Conservation (phyloP, 352 stramenopile genomes). For the Lagenidium sp. region DNA sequence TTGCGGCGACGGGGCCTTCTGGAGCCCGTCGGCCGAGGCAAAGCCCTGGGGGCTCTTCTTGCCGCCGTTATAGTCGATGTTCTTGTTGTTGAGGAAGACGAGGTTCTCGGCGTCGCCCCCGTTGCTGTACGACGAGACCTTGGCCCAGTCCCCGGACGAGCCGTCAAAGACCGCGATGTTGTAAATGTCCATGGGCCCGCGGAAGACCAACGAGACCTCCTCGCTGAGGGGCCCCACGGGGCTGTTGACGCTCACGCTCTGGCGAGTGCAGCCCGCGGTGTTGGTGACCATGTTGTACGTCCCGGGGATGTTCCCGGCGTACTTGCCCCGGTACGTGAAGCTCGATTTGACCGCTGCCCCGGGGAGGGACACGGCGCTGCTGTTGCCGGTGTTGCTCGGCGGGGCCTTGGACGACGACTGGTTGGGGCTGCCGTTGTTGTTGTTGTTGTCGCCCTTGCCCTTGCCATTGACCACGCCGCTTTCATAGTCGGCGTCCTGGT, state of each 20-base stretch:
- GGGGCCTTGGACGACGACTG: neutral
- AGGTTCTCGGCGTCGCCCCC: slow-evolving; percentile 32
- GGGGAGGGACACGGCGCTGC: slow-evolving; percentile 10
- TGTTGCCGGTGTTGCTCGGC: neutral
- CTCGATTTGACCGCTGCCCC: slow-evolving; percentile 19
- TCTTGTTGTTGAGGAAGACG: slow-evolving; percentile 75
- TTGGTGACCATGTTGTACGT: slow-evolving; percentile 43
- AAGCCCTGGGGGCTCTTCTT: slow-evolving; percentile 40
- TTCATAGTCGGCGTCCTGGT: neutral
- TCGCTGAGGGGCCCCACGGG: slow-evolving; percentile 50
- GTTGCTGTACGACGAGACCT: slow-evolving; percentile 44
- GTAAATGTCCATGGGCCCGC: slow-evolving; percentile 44
- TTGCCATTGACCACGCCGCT: neutral
- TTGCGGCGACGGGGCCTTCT: slow-evolving; percentile 12
- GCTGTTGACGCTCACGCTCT: slow-evolving; percentile 29
- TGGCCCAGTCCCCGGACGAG: slow-evolving; percentile 18
- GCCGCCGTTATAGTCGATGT: slow-evolving; percentile 43
- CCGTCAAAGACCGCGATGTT: slow-evolving; percentile 51
- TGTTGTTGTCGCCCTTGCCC: neutral
- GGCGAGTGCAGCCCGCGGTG: slow-evolving; percentile 23
- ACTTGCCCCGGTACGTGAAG: slow-evolving; percentile 38
- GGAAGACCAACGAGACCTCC: slow-evolving; percentile 54
- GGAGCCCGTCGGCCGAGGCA: slow-evolving; percentile 30
- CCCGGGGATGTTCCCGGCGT: slow-evolving; percentile 38
- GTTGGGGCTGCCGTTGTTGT: neutral